Evolutionary conservation across 2,329 filamentous ascomycete genomes (phyloP).

Genomic region (Chrysoporthe deuterocubensis): DNA sequence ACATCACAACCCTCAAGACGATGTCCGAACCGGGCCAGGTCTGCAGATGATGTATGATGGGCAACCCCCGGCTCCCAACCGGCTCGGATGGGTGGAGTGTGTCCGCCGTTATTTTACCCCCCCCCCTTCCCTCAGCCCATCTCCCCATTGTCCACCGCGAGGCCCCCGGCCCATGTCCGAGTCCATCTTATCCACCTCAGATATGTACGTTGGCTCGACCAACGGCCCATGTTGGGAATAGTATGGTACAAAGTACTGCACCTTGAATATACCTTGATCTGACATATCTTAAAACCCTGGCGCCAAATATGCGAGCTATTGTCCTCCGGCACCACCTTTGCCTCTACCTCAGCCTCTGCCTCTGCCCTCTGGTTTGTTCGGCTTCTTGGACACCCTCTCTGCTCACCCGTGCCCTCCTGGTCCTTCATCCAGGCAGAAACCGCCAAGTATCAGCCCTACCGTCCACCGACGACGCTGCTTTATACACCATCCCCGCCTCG

Average conservation of each 20-base stretch:
- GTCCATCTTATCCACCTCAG: conserved; percentile 10
- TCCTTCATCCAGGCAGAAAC: background rate
- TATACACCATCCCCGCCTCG: background rate
- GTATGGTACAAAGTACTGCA: background rate
- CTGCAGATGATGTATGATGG: background rate
- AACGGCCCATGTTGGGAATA: conserved; percentile 12
- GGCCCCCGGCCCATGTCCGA: conserved; percentile 11
- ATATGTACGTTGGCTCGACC: conserved; percentile 15
- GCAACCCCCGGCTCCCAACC: background rate
- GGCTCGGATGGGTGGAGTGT: conserved; percentile 3
- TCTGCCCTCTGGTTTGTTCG: background rate
- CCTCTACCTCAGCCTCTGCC: background rate
- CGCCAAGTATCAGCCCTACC: background rate
- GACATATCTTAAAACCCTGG: conserved; percentile 4
- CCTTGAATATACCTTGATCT: background rate
- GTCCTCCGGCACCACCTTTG: background rate
- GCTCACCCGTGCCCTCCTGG: background rate
- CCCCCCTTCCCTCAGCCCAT: conserved; percentile 1
- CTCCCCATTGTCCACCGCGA: background rate
- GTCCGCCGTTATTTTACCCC: background rate
- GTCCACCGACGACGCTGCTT: background rate
- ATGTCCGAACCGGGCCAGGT: background rate
- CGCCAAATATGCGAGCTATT: background rate
- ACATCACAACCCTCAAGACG: too few relatives aligned
- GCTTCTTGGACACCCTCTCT: too few relatives aligned